Evolutionary conservation across 108 stramenopile species (phyloP).

Genomic region (Skeletonema menzelii): DNA sequence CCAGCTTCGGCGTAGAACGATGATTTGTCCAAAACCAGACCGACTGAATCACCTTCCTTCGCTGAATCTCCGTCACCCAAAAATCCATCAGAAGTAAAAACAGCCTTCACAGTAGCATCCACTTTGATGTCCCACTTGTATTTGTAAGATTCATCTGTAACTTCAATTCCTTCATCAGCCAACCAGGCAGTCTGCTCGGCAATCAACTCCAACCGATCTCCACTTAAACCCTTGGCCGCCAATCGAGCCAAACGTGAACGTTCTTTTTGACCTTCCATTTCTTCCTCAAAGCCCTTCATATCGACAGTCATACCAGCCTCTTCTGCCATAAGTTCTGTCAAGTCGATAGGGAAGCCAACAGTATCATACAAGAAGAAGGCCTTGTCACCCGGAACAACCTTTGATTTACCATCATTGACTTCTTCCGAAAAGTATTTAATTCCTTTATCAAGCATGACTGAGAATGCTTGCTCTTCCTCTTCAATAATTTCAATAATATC

Average conservation of each 20-base stretch:
- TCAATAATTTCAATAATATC: constrained; percentile 84
- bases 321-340: constrained; percentile 97
- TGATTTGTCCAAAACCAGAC: constrained; percentile 89
- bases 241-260: constrained; percentile 76
- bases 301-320: constrained; percentile 93
- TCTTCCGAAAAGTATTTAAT: constrained; percentile 90
- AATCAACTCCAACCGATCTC: constrained; percentile 82
- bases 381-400: constrained; percentile 81
- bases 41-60: constrained; percentile 68
- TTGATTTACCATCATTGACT: constrained; percentile 46
- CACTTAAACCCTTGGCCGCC: constrained; percentile 53
- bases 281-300: constrained; percentile 79
- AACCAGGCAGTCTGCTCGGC: constrained; percentile 96
- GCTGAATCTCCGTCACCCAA: constrained; percentile 44
- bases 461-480: constrained; percentile 94
- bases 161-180: constrained; percentile 64
- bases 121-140: constrained; percentile 87
- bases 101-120: constrained; percentile 80
- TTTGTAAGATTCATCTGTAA: constrained; percentile 86
- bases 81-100: constrained; percentile 83
- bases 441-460: constrained; percentile 92
- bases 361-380: constrained; percentile 96
- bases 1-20: constrained; percentile 98
- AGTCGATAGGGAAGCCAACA: constrained; percentile 97
- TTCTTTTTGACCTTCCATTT: constrained; percentile 89